Evolutionary conservation across 495 filamentous ascomycete species (phyloP).

Genomic region (Penicillium bovifimosum): DNA sequence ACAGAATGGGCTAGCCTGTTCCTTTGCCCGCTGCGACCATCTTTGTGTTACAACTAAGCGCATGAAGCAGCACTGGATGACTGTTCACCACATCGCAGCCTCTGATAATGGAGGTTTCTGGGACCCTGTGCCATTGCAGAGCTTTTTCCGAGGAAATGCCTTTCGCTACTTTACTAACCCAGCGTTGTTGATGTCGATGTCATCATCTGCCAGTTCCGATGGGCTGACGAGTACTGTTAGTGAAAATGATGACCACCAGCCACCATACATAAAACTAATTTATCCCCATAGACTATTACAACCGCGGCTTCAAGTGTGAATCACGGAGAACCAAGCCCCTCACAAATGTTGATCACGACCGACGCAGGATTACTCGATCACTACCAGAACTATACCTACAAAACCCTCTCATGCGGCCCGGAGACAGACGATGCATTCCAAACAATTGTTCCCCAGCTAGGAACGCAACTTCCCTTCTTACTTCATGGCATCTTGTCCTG

Average conservation of each 20-base stretch:
- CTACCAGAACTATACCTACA: conserved; percentile 17
- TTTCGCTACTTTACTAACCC: conserved; percentile 24
- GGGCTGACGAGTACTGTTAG: neutral
- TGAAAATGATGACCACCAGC: neutral
- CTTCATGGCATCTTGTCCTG: conserved; percentile 34
- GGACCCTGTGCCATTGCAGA: conserved; percentile 18
- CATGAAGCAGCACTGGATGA: conserved; percentile 28
- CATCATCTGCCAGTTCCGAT: neutral
- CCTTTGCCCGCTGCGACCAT: conserved; percentile 18
- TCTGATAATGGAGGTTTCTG: conserved; percentile 8
- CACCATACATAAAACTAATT: neutral
- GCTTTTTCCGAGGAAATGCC: conserved; percentile 26
- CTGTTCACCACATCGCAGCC: conserved; percentile 6
- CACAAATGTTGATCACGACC: conserved; percentile 1
- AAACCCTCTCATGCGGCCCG: conserved; percentile 1
- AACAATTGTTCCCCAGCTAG: conserved; percentile 18
- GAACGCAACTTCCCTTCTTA: conserved; percentile 22
- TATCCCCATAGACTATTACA: neutral
- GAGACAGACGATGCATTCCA: conserved; percentile 17
- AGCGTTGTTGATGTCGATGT: neutral
- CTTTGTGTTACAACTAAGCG: conserved; percentile 26
- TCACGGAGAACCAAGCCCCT: neutral
- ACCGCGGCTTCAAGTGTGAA: neutral
- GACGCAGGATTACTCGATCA: conserved; percentile 14
- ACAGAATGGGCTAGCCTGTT: conserved; percentile 25